Base-by-base conservation (phyloP, 2,329 filamentous ascomycete species). In the Cladophialophora immunda region DNA sequence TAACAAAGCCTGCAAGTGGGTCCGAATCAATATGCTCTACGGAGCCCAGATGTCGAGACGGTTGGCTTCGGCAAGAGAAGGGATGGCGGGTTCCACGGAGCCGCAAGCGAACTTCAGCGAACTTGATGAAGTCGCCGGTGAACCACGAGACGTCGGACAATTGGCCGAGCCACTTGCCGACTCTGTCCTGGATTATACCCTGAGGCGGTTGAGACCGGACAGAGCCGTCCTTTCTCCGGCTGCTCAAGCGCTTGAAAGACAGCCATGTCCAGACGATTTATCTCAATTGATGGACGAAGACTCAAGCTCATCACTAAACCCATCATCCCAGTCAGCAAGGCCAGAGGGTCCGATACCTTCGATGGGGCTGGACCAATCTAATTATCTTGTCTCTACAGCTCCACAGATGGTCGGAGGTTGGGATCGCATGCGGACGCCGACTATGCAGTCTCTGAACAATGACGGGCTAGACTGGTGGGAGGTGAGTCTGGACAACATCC, bases 11-110 rank as follows among this genome's bases (percentile, higher is more conserved):
- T 32, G 22, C 17, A 22, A 66, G 64, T 66, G 58, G 52, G 32
- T 56, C 13, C 58, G 64, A 38, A 62, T 66, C 25, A 62, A 66
- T 22, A 41, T 62, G 58, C 58, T 66, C 41, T 66, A 66, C 45
- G 58, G 54, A 25, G 50, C 38, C 19, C 62, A 65, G 56, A 32
- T 65, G 55, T 54, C 56, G n/a, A 32, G 62, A 22, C 38, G 50
- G 22, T 27, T 6, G 22, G 22, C 34, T 41, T n/a, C 60, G 19
- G 36, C 45, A 11, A 55, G 52, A 29, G 25, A 55, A 55, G 52
- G 29, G 27, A 2, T 29, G 22, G 29, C 25, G 2, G 29, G 25
- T 25, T 53, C 55, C 8, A n/a, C 27, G 3, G 41, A 64, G n/a
- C 41, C 17, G 7, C 55, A 53, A 29, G 38, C 56, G 15, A 34